Base-by-base conservation (phyloP, 2,329 filamentous ascomycete species). In the Dendryphion nanum region DNA sequence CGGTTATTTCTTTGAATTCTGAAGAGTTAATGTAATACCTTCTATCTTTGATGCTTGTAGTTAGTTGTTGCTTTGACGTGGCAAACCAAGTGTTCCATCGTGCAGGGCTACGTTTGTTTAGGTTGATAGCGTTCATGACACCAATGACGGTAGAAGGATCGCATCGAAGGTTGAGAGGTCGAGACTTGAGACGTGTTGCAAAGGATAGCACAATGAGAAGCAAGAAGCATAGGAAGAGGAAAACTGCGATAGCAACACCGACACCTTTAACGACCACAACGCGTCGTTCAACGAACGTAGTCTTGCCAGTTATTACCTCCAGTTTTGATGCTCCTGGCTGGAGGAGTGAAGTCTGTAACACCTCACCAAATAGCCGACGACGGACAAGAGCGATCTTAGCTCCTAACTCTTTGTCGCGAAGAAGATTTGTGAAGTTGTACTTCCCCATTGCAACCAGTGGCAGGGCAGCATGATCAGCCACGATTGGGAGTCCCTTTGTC, bases 341-440 rank as follows among this genome's bases (percentile, higher is more conserved):
- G 10, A 29, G 23, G 7, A 37, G 15, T 4, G 34, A 37, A n/a
- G 12, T 17, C 23, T 37, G 34, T 14, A 37, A 20, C 13, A 37
- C 6, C 23, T 37, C 34, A 7, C 34, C 34, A 6, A 37, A 6
- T n/a, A 37, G 18, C 30, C 34, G 16, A 18, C 23, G 21, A 16
- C 16, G 16, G 13, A 37, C 6, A 6, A 16, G 6, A n/a, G 5
- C 6, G 5, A 20, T 24, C 12, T 37, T 10, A 6, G 19, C 24
- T 6, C 13, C 7, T 16, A 37, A 5, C 18, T 10, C 15, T 5
- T 8, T n/a, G 15, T 18, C 18, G 6, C 30, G 15, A 24, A 37
- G 6, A 17, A 37, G 29, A 5, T 8, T n/a, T 18, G 12, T 6
- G 15, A 19, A 8, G 6, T 37, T 19, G 24, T 8, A 37, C 7